Percentiles rank a stretch among this genome's conserved stretches.
Evolutionary conservation across 2,329 filamentous ascomycete genomes (phyloP).

Genomic region (Exophiala mesophila): DNA sequence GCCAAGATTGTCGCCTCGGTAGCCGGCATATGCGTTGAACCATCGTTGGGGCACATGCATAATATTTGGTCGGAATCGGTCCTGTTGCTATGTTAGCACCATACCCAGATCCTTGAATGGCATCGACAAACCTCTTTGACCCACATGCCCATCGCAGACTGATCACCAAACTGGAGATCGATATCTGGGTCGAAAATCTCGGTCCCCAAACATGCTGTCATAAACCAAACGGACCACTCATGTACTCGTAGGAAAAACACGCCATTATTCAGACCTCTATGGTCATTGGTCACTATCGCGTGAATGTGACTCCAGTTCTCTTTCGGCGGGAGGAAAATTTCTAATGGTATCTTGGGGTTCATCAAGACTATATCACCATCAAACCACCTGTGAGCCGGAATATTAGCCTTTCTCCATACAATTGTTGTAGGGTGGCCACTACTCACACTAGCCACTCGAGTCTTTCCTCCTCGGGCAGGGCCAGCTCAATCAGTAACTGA

Average conservation of each 20-base stretch:
- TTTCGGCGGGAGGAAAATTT: constrained; percentile 34
- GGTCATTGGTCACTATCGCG: constrained; percentile 31
- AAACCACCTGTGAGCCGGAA: constrained; percentile 29
- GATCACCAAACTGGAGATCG: constrained; percentile 26
- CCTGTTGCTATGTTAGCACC: constrained; percentile 1
- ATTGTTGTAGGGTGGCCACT: not conserved
- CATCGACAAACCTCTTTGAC: constrained; percentile 9
- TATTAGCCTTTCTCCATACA: constrained; percentile 9
- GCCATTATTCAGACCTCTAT: constrained; percentile 34
- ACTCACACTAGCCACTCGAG: constrained; percentile 34
- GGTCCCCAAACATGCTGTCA: constrained; percentile 30
- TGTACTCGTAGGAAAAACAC: constrained; percentile 34
- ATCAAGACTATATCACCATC: constrained; percentile 34
- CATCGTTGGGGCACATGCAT: constrained; percentile 21
- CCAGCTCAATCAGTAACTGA: constrained; percentile 32
- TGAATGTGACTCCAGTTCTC: constrained; percentile 30
- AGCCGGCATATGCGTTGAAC: constrained; percentile 22
- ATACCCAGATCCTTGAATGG: too few relatives aligned
- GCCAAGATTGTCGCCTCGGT: constrained; percentile 5
- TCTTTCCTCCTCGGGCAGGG: constrained; percentile 30
- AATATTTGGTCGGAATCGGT: constrained; percentile 13
- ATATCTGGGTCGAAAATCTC: constrained; percentile 26
- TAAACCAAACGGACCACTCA: constrained; percentile 32
- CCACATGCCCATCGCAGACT: constrained; percentile 17
- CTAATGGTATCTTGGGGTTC: constrained; percentile 33